phyloP scores from a whole-genome alignment of 148 eudicot species.

The Dysphania ambrosioides region DNA sequence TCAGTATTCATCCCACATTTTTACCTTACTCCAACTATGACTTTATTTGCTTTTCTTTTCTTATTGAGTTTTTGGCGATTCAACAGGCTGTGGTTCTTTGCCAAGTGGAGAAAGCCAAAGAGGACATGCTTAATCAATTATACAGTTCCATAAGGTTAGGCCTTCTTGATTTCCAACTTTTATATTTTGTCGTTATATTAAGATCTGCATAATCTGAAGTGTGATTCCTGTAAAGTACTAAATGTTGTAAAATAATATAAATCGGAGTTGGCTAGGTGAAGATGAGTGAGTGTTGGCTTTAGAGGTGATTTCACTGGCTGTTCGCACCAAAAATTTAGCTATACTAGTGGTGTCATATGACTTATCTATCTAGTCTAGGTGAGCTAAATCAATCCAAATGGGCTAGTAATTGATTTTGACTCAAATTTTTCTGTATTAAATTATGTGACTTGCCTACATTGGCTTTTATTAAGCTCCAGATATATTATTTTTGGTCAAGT shows the following conservation, averaged over 20 bases:
- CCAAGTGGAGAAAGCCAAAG: constrained; percentile 98
- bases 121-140: constrained; percentile 95
- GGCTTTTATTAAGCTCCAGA: too few species aligned
- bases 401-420: too few species aligned
- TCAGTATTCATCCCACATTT: constrained; percentile 23
- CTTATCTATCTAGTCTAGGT: too few species aligned
- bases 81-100: constrained; percentile 94
- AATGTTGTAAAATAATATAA: not conserved
- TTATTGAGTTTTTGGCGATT: constrained; percentile 11
- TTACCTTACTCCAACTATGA: not conserved
- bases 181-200: not conserved
- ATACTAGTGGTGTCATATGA: too few species aligned
- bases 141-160: constrained; percentile 89
- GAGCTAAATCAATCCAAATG: too few species aligned
- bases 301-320: too few species aligned
- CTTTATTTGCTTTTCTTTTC: constrained; percentile 6
- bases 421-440: too few species aligned
- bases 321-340: too few species aligned
- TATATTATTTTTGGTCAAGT: too few species aligned
- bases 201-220: not conserved
- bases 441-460: too few species aligned
- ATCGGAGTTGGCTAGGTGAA: not conserved
- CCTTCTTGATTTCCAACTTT: not conserved
- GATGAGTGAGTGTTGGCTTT: not conserved
- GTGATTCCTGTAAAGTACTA: not conserved